A percentile compares a stretch with the other conserved stretches of the same genome.
These are phyloP conservation scores for Mycena galopus DNA, from an alignment of 768 basidiomycete genomes.

Conservation along the genomic window DNA sequence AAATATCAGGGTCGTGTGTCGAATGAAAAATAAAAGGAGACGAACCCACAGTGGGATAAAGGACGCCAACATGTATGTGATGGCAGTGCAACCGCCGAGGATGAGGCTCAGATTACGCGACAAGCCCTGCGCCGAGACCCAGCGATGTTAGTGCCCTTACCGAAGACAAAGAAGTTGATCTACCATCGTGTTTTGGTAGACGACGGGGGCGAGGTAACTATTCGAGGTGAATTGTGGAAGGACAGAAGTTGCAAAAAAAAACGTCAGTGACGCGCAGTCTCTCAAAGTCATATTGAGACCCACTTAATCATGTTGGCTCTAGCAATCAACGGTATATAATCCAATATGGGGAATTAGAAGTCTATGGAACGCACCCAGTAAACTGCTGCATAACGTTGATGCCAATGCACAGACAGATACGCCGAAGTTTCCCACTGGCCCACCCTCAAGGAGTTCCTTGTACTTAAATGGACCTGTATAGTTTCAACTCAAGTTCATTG, in stretches of 20 bases:
- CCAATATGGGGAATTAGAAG: not conserved
- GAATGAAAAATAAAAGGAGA: not conserved
- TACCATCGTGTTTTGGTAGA: conserved; percentile 59
- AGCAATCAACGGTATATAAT: not conserved
- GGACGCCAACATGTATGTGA: conserved; percentile 56
- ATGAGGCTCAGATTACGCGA: conserved; percentile 55
- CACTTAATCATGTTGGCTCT: conserved; percentile 57
- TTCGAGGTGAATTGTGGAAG: not conserved
- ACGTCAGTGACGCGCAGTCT: not conserved
- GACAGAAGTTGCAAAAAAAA: not conserved
- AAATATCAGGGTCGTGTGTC: not conserved
- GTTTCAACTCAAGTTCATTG: not conserved
- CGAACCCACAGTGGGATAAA: conserved; percentile 55
- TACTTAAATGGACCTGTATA: conserved; percentile 50
- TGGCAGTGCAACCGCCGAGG: conserved; percentile 53
- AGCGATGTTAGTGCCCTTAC: too few relatives aligned
- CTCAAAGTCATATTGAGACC: not conserved
- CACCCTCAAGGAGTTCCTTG: conserved; percentile 51
- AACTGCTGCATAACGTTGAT: conserved; percentile 59
- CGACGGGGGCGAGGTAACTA: conserved; percentile 55
- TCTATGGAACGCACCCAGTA: conserved; percentile 48
- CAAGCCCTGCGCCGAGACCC: too few relatives aligned
- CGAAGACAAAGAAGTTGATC: too few relatives aligned
- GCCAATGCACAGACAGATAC: conserved; percentile 54
- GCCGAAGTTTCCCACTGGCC: conserved; percentile 53